Conservation (phyloP, 441 rosid genomes). For the Biscutella auriculata region DNA sequence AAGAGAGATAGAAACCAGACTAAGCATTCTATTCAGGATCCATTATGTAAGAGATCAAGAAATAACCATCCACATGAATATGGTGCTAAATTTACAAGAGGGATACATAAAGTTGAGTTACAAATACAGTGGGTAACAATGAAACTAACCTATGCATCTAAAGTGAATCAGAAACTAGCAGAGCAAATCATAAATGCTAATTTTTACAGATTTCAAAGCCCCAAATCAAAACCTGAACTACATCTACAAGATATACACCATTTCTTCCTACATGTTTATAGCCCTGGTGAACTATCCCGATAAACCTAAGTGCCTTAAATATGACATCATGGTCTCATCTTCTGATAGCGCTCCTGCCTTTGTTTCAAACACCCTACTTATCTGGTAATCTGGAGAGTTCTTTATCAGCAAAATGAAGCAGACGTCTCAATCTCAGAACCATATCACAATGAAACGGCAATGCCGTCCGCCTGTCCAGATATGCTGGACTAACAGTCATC, state of each 20-base stretch:
- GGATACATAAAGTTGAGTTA: slow-evolving; percentile 3
- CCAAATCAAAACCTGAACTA: slow-evolving; percentile 14
- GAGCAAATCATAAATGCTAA: slow-evolving; percentile 12
- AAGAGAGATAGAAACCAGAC: too few species aligned
- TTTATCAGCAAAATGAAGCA: slow-evolving; percentile 96
- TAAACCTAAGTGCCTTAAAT: slow-evolving; percentile 6
- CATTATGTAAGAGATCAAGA: not conserved
- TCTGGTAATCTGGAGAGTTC: slow-evolving; percentile 65
- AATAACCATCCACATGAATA: not conserved
- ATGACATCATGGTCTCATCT: not conserved
- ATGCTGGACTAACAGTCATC: slow-evolving; percentile 92
- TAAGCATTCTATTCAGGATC: too few species aligned
- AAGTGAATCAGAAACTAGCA: slow-evolving; percentile 1
- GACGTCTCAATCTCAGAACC: slow-evolving; percentile 89
- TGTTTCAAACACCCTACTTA: slow-evolving; percentile 34
- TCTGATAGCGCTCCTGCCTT: not conserved
- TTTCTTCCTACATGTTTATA: slow-evolving; percentile 18
- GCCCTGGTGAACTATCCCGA: slow-evolving; percentile 3
- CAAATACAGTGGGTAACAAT: slow-evolving; percentile 11
- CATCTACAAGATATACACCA: slow-evolving; percentile 18
- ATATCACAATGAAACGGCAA: slow-evolving; percentile 92
- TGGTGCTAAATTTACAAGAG: slow-evolving; percentile 13
- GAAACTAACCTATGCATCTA: slow-evolving; percentile 17
- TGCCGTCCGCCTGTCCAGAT: slow-evolving; percentile 74
- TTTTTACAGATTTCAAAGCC: slow-evolving; percentile 17